Conservation (phyloP, 2,329 filamentous ascomycete genomes). For the Diaporthe sp. region DNA sequence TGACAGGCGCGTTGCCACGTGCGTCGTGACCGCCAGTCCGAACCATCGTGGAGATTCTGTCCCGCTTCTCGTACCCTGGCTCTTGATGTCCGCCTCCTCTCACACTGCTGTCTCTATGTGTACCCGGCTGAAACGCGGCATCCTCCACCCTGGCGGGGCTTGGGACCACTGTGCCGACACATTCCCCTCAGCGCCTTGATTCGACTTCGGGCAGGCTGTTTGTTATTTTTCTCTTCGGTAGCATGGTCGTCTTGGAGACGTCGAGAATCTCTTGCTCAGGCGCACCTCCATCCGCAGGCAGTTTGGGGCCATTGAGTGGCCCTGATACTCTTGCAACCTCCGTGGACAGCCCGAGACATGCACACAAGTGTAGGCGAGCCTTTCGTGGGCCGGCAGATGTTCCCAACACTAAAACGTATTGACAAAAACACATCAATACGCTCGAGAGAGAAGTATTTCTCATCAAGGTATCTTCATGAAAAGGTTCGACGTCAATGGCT, state of each 20-base stretch:
- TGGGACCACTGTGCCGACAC: background rate
- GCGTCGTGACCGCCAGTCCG: conserved; percentile 12
- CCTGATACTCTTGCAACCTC: background rate
- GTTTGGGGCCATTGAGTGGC: background rate
- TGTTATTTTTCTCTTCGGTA: background rate
- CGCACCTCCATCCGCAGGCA: too few relatives aligned
- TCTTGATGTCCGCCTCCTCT: conserved; percentile 1
- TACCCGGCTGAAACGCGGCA: conserved; percentile 13
- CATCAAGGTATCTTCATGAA: background rate
- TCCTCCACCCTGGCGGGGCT: background rate
- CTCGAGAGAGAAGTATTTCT: background rate
- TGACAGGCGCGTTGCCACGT: conserved; percentile 28
- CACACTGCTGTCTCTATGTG: background rate
- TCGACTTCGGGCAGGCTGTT: background rate
- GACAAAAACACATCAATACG: background rate
- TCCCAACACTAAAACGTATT: background rate
- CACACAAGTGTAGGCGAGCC: background rate
- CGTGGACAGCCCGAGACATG: background rate
- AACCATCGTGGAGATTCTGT: conserved; percentile 11
- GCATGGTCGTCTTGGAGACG: too few relatives aligned
- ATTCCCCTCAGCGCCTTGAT: background rate
- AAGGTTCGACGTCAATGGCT: background rate
- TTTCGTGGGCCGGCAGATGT: background rate
- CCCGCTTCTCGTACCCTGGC: background rate
- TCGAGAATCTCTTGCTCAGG: background rate